Base-by-base conservation (phyloP, 768 basidiomycete genomes). In the Chalciporus chontae region DNA sequence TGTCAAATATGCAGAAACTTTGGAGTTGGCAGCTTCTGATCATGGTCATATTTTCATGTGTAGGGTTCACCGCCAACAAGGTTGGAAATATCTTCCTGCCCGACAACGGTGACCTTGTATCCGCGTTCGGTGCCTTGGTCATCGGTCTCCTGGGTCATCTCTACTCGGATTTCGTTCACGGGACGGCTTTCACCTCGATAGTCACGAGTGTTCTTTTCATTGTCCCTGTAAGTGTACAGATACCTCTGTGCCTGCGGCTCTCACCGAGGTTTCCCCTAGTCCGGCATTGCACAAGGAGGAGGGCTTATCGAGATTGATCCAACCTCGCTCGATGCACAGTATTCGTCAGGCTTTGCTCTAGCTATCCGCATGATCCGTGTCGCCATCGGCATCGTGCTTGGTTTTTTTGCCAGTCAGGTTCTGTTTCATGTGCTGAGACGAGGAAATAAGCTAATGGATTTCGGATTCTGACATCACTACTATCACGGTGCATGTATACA, bases 191-290 rank as follows among this genome's bases (percentile, higher is more conserved):
- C 65, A 90, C 89, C 0, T 82, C 85, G 10, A 94, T 92, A 87
- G 87, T 92, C n/a, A 87, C 90, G 3, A 87, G 88, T n/a, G 85
- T 94, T n/a, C 69, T 92, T 42, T 92, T 93, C 67, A 73, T 93
- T 18, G 90, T 94, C 10, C 90, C 91, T 41, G 91, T 92, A 65
- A 65, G 87, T 71, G 41, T 37, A 43, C 32, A 7, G 38, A 40
- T 29, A 19, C 23, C n/a, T 43, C 17, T 23, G 34, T 34, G 21
- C 40, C 9, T 48, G 45, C 26, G 27, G 15, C 23, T 23, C 47
- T 62, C 32, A 67, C 56, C 5, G 1, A 52, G 56, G 58, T 40
- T 61, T 26, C 34, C 64, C 24, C 47, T 37, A 88, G 85, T 87
- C 85, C 51, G 85, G 84, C 37, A 83, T 90, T 38, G 85, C 85